Base-by-base conservation (phyloP, 306 rosid species). In the Luffa aegyptiaca region DNA sequence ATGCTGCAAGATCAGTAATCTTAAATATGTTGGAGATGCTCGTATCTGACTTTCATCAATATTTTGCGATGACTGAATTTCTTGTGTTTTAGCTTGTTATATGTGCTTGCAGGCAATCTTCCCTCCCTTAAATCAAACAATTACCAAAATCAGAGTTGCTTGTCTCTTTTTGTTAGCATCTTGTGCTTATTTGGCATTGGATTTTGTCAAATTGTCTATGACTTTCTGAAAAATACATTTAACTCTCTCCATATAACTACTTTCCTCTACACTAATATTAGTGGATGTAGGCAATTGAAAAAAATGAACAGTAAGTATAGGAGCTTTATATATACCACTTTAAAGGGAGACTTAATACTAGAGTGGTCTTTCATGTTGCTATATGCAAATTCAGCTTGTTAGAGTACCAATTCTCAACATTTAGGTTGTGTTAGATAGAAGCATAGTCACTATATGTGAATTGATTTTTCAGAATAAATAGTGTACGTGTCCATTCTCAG, bases 401-500 rank as follows among this genome's bases (percentile, higher is more conserved):
- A 26, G 31, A 26, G 31, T 26, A 26, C 31, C 31, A 26, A 26
- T 26, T 26, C 31, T 26, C 31, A 26, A 26, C 31, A 26, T 26
- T 26, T 26, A 26, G 31, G 31, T 26, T 26, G 31, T 26, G 31
- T 26, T 26, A 26, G 31, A 26, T 26, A 26, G 31, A 26, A 26
- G 76, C 63, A 48, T 68, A 49, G 48, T 33, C 66, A 53, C 13
- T 20, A 81, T 72, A 64, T 80, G 39, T 37, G 82, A 65, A 80
- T 82, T 65, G 56, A 68, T 69, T 70, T 48, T 79, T 80, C 78
- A 68, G 79, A 39, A 57, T 78, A 73, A 48, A 85, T 86, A 78
- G 33, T 17, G 58, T 74, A 20, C 65, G 20, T 78, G 64, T 75
- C 71, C 74, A 52, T 33, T 63, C 76, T 41, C 82, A 96, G 99